Evolutionary conservation across 352 stramenopile genomes (phyloP), one percentile per base, ranked within the genome.

Genomic region (Hyphochytrium catenoides): DNA sequence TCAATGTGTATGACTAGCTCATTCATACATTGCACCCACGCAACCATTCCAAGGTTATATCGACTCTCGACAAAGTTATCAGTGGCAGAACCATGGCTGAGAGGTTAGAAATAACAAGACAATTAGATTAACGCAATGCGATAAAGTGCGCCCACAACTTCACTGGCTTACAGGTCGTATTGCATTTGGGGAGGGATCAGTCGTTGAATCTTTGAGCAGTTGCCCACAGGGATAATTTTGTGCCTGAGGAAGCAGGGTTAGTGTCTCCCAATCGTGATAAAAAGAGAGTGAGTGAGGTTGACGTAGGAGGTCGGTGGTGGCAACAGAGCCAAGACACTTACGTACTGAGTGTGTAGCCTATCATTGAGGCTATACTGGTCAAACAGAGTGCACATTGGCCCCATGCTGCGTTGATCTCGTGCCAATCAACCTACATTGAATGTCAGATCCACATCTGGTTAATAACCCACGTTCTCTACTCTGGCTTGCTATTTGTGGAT

Each of bases 341-440:
- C 62, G 75, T 57, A 12, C 57, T 40, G 22, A 85, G 78, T 14
- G 69, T 54, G 20, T 79, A 17, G 0, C 54, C 65, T 23, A 85
- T 34, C 17, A 57, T 53, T 8, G 39, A 51, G 0, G 60, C 57
- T 34, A 85, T 41, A 4, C 60, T 74, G 24, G 67, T 50, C 11
- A 83, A 31, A 14, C 83, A 38, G 31, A 82, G 44, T 8, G 66
- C 66, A 18, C 52, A 62, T 36, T 85, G 64, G 4, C 71, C 71
- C 4, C 78, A 59, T 4, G 54, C 71, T 17, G 71, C 64, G 19
- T 85, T 85, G 47, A 82, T 82, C 41, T 85, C 71, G 39, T 83
- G 76, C 71, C 71, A 85, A 36, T 85, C 71, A 21, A 79, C 51
- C 8, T 25, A 34, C 8, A 8, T 34, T 34, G 29, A 5, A 9